A percentile compares a stretch with the other conserved stretches of the same genome.
Conservation (phyloP, 2,329 filamentous ascomycete genomes). For the Hypoxylon sp. region DNA sequence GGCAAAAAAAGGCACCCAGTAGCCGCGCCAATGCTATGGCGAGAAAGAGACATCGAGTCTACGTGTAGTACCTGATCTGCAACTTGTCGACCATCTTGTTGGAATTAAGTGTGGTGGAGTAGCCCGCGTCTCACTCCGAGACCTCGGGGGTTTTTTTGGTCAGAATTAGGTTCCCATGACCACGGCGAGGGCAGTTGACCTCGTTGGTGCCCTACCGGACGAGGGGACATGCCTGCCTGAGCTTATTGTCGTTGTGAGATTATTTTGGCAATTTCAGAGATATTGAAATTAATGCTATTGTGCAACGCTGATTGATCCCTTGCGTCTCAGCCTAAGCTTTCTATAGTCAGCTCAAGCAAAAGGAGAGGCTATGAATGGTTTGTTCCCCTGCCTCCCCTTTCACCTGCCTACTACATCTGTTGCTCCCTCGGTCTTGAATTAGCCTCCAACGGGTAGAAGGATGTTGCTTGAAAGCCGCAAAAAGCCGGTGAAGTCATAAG, state of each 20-base stretch:
- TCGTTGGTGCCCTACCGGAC: conserved; percentile 43
- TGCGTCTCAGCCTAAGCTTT: conserved; percentile 23
- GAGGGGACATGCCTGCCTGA: conserved; percentile 32
- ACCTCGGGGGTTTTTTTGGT: conserved; percentile 15
- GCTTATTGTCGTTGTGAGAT: conserved; percentile 16
- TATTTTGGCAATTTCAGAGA: conserved; percentile 29
- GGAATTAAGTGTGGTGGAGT: conserved; percentile 24
- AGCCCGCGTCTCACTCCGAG: conserved; percentile 18
- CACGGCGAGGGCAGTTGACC: conserved; percentile 20
- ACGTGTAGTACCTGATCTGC: conserved; percentile 16
- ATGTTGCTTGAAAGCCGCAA: conserved; percentile 12
- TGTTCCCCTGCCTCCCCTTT: conserved; percentile 15
- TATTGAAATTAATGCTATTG: conserved; percentile 33
- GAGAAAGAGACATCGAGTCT: conserved; percentile 20
- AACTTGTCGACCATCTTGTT: conserved; percentile 14
- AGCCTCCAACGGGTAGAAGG: conserved; percentile 9
- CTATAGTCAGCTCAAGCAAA: conserved; percentile 18
- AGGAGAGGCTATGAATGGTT: conserved; percentile 8
- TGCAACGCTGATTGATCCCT: conserved; percentile 28
- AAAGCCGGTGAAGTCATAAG: conserved; percentile 17
- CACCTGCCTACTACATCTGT: conserved; percentile 7
- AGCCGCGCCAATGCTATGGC: conserved; percentile 33
- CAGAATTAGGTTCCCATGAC: conserved; percentile 32
- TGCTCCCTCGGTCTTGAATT: conserved; percentile 12
- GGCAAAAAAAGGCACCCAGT: conserved; percentile 11